phyloP scores from a whole-genome alignment of 176 grass and related monocot genomes.

The Phoenix dactylifera region DNA sequence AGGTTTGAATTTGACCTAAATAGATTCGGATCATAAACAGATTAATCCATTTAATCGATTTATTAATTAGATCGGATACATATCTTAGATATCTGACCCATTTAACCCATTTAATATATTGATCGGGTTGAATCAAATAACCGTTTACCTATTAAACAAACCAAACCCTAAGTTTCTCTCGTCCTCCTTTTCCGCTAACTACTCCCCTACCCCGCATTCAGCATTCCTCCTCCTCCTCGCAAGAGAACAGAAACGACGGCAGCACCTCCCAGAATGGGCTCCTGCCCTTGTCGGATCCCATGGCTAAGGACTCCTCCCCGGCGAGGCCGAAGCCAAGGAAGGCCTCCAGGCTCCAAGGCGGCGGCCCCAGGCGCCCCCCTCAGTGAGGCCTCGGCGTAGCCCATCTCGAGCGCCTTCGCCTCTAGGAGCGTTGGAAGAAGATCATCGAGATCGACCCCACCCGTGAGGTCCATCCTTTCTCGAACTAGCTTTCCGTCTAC shows the following conservation, averaged over 20 bases:
- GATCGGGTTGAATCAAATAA: too few relatives aligned
- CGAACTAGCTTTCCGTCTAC: constrained; percentile 5
- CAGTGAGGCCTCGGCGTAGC: constrained; percentile 22
- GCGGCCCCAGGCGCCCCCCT: constrained; percentile 5
- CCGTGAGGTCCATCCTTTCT: not conserved
- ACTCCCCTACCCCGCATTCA: not conserved
- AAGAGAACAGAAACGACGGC: too few relatives aligned
- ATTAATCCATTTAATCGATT: too few relatives aligned
- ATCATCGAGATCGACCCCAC: constrained; percentile 1
- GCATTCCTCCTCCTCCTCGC: not conserved
- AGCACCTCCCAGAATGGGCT: too few relatives aligned
- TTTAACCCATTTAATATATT: too few relatives aligned
- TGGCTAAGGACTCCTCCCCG: not conserved
- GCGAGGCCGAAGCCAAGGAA: constrained; percentile 16
- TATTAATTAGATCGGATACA: too few relatives aligned
- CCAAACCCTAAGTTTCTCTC: too few relatives aligned
- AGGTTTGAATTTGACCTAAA: too few relatives aligned
- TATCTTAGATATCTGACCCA: too few relatives aligned
- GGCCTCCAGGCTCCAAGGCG: constrained; percentile 2
- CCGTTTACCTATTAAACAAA: too few relatives aligned
- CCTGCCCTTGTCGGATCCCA: too few relatives aligned
- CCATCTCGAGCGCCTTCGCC: constrained; percentile 17
- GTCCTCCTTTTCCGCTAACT: constrained; percentile 8
- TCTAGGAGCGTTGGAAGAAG: constrained; percentile 16
- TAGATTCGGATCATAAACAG: too few relatives aligned